Evolutionary conservation across 192 early-diverging fungal species (phyloP), one percentile per base, ranked within the genome.

Genomic region (Obelidium mucronatum): DNA sequence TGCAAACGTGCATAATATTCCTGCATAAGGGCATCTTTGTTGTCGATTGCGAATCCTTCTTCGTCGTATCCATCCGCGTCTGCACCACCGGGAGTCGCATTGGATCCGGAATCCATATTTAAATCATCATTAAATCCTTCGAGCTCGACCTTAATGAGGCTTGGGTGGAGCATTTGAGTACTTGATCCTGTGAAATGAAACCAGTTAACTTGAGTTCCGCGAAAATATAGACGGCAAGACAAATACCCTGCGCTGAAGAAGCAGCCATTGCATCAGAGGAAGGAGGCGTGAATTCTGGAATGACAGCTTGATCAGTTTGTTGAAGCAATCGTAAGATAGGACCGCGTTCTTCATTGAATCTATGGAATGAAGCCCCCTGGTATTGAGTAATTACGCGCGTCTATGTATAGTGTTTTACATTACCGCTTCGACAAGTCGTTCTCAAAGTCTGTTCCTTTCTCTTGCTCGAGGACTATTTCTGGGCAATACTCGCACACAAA

Each of bases 301-400:
- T 85, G 5, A 39, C 48, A 8, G 69, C 44, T 40, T 42, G 64
- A 53, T 85, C 84, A 2, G 78, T 77, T 30, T 74, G 69, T 74
- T 82, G 80, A 34, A 85, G 63, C 15, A 85, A 61, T 3, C 82
- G 66, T n/a, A 82, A 44, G 31, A 85, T 78, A 2, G 81, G 77
- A 37, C 67, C 72, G 56, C 77, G 80, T 62, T 80, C 84, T 26
- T 51, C 39, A 76, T 83, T 85, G 59, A 85, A 85, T 56, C 81
- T n/a, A n/a, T n/a, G n/a, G n/a, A n/a, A n/a, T 79, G 28, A n/a
- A 71, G 34, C 11, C 19, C 6, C 11, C 5, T 30, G 59, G 4
- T 24, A 34, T 67, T 26, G 31, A 28, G 8, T 11, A 11, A 61
- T 61, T 11, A 19, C 15, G 11, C 13, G 8, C 28, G n/a, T 19